Conservation (phyloP, 2,329 filamentous ascomycete species). For the Pseudopithomyces maydicus region DNA sequence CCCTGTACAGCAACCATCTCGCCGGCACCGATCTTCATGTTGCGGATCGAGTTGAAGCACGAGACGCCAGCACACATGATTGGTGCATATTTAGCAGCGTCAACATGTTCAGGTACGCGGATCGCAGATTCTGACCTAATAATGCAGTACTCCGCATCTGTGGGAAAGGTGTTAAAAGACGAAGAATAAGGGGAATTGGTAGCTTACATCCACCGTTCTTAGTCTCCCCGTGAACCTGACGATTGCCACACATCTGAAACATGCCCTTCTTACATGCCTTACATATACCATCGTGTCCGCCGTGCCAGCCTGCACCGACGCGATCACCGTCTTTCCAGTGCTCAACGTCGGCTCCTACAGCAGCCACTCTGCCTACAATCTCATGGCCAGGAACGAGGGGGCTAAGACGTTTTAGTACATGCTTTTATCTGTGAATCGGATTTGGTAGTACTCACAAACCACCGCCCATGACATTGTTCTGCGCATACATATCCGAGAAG, state of each 20-base stretch:
- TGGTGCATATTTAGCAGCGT: constrained; percentile 47
- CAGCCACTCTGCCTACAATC: background rate
- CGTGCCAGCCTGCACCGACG: constrained; percentile 69
- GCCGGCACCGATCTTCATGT: constrained; percentile 47
- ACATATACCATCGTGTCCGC: constrained; percentile 65
- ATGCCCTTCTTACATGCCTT: constrained; percentile 61
- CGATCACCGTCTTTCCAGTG: constrained; percentile 65
- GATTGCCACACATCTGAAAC: background rate
- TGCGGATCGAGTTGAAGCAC: constrained; percentile 52
- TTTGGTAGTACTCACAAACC: background rate
- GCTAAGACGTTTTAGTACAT: background rate
- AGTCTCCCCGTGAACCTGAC: constrained; percentile 44
- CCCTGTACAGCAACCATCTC: constrained; percentile 54
- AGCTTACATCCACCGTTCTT: constrained; percentile 53
- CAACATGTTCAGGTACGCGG: constrained; percentile 47
- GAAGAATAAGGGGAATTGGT: no score
- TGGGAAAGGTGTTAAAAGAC: background rate
- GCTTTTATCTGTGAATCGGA: constrained; percentile 27
- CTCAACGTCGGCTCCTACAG: background rate
- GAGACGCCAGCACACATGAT: constrained; percentile 50
- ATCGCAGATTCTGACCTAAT: constrained; percentile 63
- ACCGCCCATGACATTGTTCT: background rate
- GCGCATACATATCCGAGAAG: constrained; percentile 58
- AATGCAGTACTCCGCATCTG: constrained; percentile 59
- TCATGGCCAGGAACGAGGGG: background rate